phyloP scores from a whole-genome alignment of 1,139 yeast genomes.

The Ogataea hybrid region DNA sequence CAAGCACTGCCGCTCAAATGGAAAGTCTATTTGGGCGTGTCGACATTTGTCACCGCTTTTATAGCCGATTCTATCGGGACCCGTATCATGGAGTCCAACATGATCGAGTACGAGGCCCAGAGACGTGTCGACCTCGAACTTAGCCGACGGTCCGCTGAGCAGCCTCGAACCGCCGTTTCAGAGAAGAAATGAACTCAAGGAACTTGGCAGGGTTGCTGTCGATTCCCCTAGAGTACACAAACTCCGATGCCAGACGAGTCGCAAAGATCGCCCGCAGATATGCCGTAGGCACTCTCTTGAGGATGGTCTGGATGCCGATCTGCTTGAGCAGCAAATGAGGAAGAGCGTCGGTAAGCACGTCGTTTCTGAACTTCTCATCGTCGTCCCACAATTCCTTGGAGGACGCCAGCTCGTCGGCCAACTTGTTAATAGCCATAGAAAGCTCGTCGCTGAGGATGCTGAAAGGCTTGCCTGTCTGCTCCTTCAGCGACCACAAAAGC shows the following conservation, averaged over 20 bases:
- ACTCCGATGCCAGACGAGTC: slow-evolving; percentile 82
- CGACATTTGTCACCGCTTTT: slow-evolving; percentile 30
- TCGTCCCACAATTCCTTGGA: slow-evolving; percentile 85
- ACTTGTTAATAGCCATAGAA: slow-evolving; percentile 81
- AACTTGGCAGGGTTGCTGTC: slow-evolving; percentile 81
- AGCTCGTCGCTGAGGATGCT: slow-evolving; percentile 82
- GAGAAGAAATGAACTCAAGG: slow-evolving; percentile 51
- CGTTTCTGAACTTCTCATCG: slow-evolving; percentile 73
- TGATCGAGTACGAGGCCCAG: slow-evolving; percentile 32
- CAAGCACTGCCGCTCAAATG: slow-evolving; percentile 26
- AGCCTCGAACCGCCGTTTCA: slow-evolving; percentile 24
- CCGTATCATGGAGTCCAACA: slow-evolving; percentile 28
- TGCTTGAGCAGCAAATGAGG: slow-evolving; percentile 70
- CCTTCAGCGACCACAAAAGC: slow-evolving; percentile 78
- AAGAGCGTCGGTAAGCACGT: slow-evolving; percentile 71
- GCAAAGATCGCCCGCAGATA: slow-evolving; percentile 90
- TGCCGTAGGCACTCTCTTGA: slow-evolving; percentile 80
- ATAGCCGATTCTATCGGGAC: slow-evolving; percentile 30
- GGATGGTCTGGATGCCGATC: slow-evolving; percentile 73
- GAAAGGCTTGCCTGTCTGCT: slow-evolving; percentile 64
- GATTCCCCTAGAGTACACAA: slow-evolving; percentile 83
- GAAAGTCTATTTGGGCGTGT: slow-evolving; percentile 29
- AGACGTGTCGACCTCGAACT: slow-evolving; percentile 30
- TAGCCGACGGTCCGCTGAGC: slow-evolving; percentile 1
- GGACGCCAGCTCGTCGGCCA: slow-evolving; percentile 83